These are phyloP conservation scores for Aspergillus avenaceus DNA, from an alignment of 495 filamentous ascomycete genomes.

Conservation along the genomic window DNA sequence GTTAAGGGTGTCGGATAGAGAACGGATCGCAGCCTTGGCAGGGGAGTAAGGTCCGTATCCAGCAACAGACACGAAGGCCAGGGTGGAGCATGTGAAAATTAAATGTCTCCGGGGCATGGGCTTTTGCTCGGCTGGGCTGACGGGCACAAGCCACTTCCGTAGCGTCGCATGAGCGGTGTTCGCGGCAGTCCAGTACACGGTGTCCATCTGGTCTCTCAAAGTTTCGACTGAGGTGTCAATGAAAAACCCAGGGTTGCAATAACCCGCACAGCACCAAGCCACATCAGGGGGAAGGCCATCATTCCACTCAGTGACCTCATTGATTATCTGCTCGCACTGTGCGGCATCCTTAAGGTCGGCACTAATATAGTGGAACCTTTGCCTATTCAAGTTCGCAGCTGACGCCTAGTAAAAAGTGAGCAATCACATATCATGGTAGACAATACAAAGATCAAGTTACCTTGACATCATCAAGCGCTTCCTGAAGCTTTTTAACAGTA, in stretches of 20 bases:
- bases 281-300: constrained; percentile 68
- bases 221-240: constrained; percentile 61
- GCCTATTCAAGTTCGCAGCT: constrained; percentile 55
- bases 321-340: constrained; percentile 64
- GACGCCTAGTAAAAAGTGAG: constrained; percentile 42
- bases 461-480: constrained; percentile 61
- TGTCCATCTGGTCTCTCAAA: constrained; percentile 77
- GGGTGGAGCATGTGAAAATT: constrained; percentile 78
- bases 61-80: constrained; percentile 69
- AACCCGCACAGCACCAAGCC: constrained; percentile 89
- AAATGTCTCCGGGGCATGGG: constrained; percentile 61
- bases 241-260: constrained; percentile 73
- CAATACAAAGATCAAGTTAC: constrained; percentile 32
- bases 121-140: constrained; percentile 26
- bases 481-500: constrained; percentile 68
- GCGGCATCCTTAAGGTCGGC: constrained; percentile 71
- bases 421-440: constrained; percentile 2
- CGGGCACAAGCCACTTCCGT: constrained; percentile 44
- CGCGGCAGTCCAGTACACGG: constrained; percentile 86
- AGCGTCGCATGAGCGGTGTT: constrained; percentile 73
- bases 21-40: constrained; percentile 79
- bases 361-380: constrained; percentile 79
- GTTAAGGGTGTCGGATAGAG: constrained; percentile 73
- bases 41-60: constrained; percentile 89
- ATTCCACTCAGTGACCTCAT: constrained; percentile 82